Evolutionary conservation across 2,329 filamentous ascomycete genomes (phyloP).

Genomic region (Verticillium dahliae): DNA sequence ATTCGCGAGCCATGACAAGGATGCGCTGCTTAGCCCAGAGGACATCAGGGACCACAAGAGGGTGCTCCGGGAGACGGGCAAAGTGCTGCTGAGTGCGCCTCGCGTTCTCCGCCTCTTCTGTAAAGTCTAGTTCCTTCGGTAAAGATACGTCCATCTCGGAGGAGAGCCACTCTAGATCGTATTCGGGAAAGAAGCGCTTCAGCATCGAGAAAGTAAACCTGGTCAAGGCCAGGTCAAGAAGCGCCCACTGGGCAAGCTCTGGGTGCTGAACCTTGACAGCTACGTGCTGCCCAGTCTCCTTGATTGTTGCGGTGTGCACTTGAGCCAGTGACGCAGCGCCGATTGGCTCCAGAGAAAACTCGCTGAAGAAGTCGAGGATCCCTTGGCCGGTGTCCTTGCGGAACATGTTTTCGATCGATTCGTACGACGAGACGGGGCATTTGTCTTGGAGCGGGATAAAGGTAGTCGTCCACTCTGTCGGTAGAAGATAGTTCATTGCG

Average conservation of each 20-base stretch:
- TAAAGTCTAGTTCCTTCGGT: slow-evolving; percentile 87
- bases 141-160: slow-evolving; percentile 88
- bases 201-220: slow-evolving; percentile 83
- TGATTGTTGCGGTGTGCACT: slow-evolving; percentile 81
- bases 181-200: slow-evolving; percentile 93
- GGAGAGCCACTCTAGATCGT: slow-evolving; percentile 93
- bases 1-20: slow-evolving; percentile 89
- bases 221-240: slow-evolving; percentile 80
- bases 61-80: slow-evolving; percentile 62
- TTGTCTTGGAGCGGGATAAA: slow-evolving; percentile 95
- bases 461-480: slow-evolving; percentile 86
- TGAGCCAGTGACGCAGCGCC: slow-evolving; percentile 92
- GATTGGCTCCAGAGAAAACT: slow-evolving; percentile 74
- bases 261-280: slow-evolving; percentile 98
- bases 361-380: slow-evolving; percentile 77
- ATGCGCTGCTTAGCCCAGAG: slow-evolving; percentile 86
- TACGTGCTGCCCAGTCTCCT: slow-evolving; percentile 75
- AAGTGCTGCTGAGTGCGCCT: slow-evolving; percentile 76
- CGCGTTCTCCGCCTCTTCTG: slow-evolving; percentile 79
- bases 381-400: slow-evolving; percentile 71
- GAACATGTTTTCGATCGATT: slow-evolving; percentile 85
- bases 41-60: slow-evolving; percentile 82
- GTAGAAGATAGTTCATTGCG: slow-evolving; percentile 91
- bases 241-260: slow-evolving; percentile 79
- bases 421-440: slow-evolving; percentile 85